These are phyloP conservation scores for Carex kokanica DNA, from an alignment of 176 grass and related monocot species.

Conservation along the genomic window DNA sequence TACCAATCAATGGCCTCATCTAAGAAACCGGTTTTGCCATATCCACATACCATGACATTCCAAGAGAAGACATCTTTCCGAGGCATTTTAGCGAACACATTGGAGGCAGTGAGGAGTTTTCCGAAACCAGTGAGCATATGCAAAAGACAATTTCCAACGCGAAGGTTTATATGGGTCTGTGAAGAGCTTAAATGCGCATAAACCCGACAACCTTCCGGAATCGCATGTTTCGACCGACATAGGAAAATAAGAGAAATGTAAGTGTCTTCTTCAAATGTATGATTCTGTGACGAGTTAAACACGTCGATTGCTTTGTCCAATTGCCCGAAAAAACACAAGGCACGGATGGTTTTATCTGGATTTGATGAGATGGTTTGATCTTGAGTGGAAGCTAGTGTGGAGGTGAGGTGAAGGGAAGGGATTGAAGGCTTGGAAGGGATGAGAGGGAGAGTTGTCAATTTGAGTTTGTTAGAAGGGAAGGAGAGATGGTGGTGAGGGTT, in stretches of 20 bases:
- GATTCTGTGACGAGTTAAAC: not conserved
- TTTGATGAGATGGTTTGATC: constrained; percentile 16
- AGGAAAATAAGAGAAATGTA: constrained; percentile 63
- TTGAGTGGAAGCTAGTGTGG: constrained; percentile 3
- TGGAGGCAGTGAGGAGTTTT: constrained; percentile 58
- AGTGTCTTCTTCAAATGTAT: constrained; percentile 45
- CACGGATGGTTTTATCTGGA: constrained; percentile 44
- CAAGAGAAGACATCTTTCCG: constrained; percentile 80
- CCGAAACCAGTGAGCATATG: constrained; percentile 69
- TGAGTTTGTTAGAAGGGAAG: constrained; percentile 14
- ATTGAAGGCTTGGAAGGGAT: constrained; percentile 10
- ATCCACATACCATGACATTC: constrained; percentile 85
- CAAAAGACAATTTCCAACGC: constrained; percentile 64
- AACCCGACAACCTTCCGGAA: constrained; percentile 48
- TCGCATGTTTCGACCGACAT: constrained; percentile 67
- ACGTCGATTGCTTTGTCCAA: constrained; percentile 44
- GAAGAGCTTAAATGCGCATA: constrained; percentile 49
- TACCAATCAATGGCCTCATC: constrained; percentile 81
- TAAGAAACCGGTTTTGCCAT: constrained; percentile 72
- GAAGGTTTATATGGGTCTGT: constrained; percentile 33
- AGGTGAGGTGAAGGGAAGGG: constrained; percentile 6
- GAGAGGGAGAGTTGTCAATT: not conserved
- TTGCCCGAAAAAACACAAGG: constrained; percentile 52
- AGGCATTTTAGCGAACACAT: constrained; percentile 81
- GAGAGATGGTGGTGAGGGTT: constrained; percentile 27